These are phyloP conservation scores for Kodamaea sp. DNA, from an alignment of 1,139 yeast genomes.

Conservation along the genomic window DNA sequence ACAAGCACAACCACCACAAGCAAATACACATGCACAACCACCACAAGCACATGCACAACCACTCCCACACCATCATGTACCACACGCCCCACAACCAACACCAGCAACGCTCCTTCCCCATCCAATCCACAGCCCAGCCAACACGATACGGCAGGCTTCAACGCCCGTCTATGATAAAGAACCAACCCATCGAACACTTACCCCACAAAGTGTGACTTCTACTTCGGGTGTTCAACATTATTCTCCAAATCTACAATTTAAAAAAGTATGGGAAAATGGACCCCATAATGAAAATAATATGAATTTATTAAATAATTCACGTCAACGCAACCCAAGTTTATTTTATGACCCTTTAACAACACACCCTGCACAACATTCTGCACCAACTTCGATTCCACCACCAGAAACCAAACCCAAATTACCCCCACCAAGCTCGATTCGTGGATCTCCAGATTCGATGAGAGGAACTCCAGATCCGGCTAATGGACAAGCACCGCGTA, in stretches of 20 bases:
- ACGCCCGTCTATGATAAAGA: background rate
- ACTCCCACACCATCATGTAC: background rate
- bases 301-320: too few species aligned
- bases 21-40: constrained; percentile 1
- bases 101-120: constrained; percentile 2
- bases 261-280: too few species aligned
- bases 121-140: background rate
- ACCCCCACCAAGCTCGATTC: constrained; percentile 7
- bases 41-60: constrained; percentile 7
- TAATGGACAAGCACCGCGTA: background rate
- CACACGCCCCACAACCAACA: background rate
- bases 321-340: constrained; percentile 6
- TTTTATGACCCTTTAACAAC: constrained; percentile 8
- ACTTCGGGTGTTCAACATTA: too few species aligned
- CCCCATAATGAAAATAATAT: too few species aligned
- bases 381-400: too few species aligned
- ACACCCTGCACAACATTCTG: background rate
- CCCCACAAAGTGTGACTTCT: too few species aligned
- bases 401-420: constrained; percentile 5
- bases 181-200: too few species aligned
- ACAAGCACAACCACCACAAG: background rate
- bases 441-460: constrained; percentile 5
- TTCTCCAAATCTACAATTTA: too few species aligned
- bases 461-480: constrained; percentile 6
- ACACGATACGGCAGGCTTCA: background rate